Evolutionary conservation across 2,329 filamentous ascomycete genomes (phyloP).

Genomic region (Fusarium pilosicola): DNA sequence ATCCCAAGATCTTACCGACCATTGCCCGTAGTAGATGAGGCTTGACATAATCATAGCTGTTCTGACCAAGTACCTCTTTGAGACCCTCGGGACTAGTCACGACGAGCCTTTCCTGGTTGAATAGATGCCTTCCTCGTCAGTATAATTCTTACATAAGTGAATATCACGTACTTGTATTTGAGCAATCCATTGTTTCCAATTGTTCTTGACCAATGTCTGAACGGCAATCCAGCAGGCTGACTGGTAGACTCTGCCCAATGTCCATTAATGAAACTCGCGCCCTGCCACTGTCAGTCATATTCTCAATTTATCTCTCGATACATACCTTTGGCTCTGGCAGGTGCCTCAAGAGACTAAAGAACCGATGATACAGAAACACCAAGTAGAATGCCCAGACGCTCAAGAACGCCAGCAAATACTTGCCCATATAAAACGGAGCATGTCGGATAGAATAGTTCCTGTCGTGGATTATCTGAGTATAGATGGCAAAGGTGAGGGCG

Average conservation of each 20-base stretch:
- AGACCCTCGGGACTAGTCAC: constrained; percentile 22
- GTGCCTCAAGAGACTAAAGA: constrained; percentile 19
- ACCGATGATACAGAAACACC: constrained; percentile 7
- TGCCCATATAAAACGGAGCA: not conserved
- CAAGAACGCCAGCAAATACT: constrained; percentile 4
- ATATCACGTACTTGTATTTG: not conserved
- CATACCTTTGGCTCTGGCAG: constrained; percentile 13
- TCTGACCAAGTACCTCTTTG: constrained; percentile 26
- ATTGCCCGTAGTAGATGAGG: constrained; percentile 28
- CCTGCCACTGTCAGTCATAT: not conserved
- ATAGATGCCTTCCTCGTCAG: constrained; percentile 14
- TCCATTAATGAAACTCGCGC: constrained; percentile 15
- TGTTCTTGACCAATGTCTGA: constrained; percentile 25
- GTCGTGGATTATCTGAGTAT: not conserved
- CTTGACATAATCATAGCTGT: constrained; percentile 30
- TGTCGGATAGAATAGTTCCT: not conserved
- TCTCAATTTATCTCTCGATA: fast-evolving
- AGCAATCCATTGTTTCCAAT: constrained; percentile 33
- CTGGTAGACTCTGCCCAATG: constrained; percentile 32
- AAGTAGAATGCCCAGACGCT: constrained; percentile 11
- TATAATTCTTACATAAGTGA: fast-evolving
- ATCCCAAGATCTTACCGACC: constrained; percentile 26
- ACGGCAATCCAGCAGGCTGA: constrained; percentile 26
- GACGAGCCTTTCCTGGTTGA: constrained; percentile 26
- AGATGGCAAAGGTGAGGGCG: not conserved